Evolutionary conservation across 148 eudicot genomes (phyloP), one percentile per base, ranked within the genome.

Genomic region (Arctostaphylos glauca): DNA sequence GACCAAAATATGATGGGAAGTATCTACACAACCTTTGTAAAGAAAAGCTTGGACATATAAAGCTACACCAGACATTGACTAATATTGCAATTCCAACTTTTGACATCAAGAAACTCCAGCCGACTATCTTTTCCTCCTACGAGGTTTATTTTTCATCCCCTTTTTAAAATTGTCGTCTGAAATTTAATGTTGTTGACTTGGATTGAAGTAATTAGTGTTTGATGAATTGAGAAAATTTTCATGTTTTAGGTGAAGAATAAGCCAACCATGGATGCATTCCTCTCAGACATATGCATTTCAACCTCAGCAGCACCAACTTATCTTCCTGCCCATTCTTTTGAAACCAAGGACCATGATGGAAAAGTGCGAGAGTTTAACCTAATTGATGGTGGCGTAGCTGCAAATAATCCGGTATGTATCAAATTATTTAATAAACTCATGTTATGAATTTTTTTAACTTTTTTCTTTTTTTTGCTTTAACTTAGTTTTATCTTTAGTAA

Each of bases 11-110:
- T 5, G 74, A 75, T 75, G 84, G 84, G 48, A n/a, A 59, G 48
- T 82, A 75, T 75, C 84, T 74, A 19, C 84, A 75, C 46, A 48
- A 0, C 23, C 1, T 82, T n/a, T 4, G 16, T 18, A 59, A 62
- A 23, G 80, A 82, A 60, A 82, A 74, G 60, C 74, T 74, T 48
- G 68, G 80, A 60, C 49, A 59, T 5, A 60, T 25, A 7, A 23
- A 14, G 23, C 53, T 82, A 19, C 77, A 82, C 55, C 73, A 82
- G 5, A 50, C 80, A 5, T 38, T 75, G 74, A 82, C 84, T 1
- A 82, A 82, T 62, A 19, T 82, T 7, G 80, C 53, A 18, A 82
- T 74, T 10, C 84, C 84, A 23, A 82, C 77, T 82, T 74, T 82
- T 4, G 84, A 74, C 70, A 82, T 82, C 52, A 82, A 74, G 56